phyloP scores from a whole-genome alignment of 2,329 filamentous ascomycete species.

The Exophiala sp. region DNA sequence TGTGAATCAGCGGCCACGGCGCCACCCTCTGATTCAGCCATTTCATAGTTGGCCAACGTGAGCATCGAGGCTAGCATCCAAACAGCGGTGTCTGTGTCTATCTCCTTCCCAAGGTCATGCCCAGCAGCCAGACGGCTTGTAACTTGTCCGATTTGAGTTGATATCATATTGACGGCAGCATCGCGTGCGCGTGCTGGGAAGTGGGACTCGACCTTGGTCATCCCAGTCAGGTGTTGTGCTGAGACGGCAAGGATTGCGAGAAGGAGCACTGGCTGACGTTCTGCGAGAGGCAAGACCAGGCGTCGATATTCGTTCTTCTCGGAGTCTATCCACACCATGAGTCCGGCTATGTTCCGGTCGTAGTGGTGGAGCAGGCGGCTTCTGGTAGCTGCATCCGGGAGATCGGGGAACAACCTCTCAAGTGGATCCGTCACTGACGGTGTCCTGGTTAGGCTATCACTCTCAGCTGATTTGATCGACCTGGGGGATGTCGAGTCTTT shows the following conservation, averaged over 20 bases:
- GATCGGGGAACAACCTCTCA: conserved; percentile 14
- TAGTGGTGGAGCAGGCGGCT: conserved; percentile 67
- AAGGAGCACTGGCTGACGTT: conserved; percentile 17
- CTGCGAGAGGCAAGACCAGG: conserved; percentile 18
- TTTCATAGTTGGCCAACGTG: conserved; percentile 21
- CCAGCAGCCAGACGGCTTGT: conserved; percentile 17
- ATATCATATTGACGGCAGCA: conserved; percentile 21
- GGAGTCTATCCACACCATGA: conserved; percentile 25
- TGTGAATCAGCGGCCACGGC: conserved; percentile 20
- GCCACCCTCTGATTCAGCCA: conserved; percentile 19
- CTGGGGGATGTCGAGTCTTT: conserved; percentile 12
- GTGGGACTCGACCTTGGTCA: conserved; percentile 11
- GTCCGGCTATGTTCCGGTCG: conserved; percentile 21
- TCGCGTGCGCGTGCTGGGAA: conserved; percentile 21
- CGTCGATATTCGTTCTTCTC: conserved; percentile 22
- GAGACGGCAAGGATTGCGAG: conserved; percentile 22
- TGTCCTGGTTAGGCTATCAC: neutral
- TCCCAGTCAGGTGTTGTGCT: conserved; percentile 22
- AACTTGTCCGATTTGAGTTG: conserved; percentile 18
- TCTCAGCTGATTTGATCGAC: conserved; percentile 6
- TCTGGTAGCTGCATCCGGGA: conserved; percentile 75
- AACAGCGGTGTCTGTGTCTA: conserved; percentile 21
- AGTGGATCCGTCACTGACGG: conserved; percentile 9
- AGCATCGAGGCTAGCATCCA: conserved; percentile 26
- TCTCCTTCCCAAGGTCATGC: conserved; percentile 16